Evolutionary conservation across 768 basidiomycete species (phyloP), one percentile per base, ranked within the genome.

Genomic region (Leccinellum albellum): DNA sequence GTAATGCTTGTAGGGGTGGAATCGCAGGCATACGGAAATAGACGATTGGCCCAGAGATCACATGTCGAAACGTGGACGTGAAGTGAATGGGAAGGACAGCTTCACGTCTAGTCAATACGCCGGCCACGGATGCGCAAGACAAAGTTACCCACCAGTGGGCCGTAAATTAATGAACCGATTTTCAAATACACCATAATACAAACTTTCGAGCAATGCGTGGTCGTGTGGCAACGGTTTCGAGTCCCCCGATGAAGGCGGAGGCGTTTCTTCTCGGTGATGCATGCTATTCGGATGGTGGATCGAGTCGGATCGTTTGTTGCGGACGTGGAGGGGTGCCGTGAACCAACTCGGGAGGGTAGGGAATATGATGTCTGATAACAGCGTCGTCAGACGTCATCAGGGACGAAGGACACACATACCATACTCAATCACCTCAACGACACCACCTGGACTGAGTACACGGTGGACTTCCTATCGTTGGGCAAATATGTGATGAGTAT

Each of bases 341-440:
- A 89, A 91, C 88, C 88, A 91, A 35, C 79, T 80, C 21, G 89
- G 88, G 35, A 91, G 78, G 4, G 73, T 73, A n/a, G 89, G 89
- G 66, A 91, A 91, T 46, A 89, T 73, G 28, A 88, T 79, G 66
- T 91, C 89, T 91, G 53, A 57, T 23, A 28, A 14, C 20, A 47
- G 47, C 12, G 51, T n/a, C 17, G 51, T 32, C 23, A 24, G 24
- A 32, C 7, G 32, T 51, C 23, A 26, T 24, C 1, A 14, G 8
- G 29, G 24, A 50, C 26, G 13, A 37, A 31, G 40, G 50, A 6
- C 17, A 14, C 13, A 63, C 78, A 53, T 61, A 86, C 89, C 89
- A 67, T 89, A 85, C 73, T 91, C 89, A 29, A 85, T 73, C 15
- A 88, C 76, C 66, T 91, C 89, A 17, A 89, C 78, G 20, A 83